Conservation (phyloP, 2,329 filamentous ascomycete species). For the Chalaropsis thielavioides region DNA sequence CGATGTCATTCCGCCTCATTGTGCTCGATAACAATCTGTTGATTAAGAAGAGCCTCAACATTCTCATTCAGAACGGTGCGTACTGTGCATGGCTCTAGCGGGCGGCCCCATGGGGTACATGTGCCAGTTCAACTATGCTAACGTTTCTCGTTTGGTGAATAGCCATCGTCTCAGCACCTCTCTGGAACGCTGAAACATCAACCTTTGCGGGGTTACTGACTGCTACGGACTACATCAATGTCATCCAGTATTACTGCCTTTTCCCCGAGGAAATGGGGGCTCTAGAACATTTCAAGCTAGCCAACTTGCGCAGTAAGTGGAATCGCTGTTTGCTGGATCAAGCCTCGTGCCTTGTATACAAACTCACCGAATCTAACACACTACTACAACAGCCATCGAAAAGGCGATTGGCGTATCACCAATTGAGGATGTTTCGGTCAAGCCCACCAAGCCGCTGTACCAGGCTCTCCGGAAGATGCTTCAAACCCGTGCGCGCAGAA, state of each 20-base stretch:
- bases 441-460: slow-evolving; percentile 79
- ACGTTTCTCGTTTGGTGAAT: background rate
- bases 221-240: slow-evolving; percentile 94
- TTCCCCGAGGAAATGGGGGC: slow-evolving; percentile 79
- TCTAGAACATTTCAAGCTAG: slow-evolving; percentile 86
- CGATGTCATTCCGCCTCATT: slow-evolving; percentile 88
- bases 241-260: slow-evolving; percentile 98
- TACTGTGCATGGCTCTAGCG: background rate
- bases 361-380: background rate
- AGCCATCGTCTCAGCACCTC: slow-evolving; percentile 94
- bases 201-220: slow-evolving; percentile 90
- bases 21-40: slow-evolving; percentile 88
- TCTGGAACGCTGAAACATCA: slow-evolving; percentile 90
- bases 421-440: slow-evolving; percentile 90
- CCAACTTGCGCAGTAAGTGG: slow-evolving; percentile 77
- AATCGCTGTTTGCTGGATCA: slow-evolving; percentile 29
- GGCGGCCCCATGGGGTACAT: no score
- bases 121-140: background rate
- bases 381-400: slow-evolving; percentile 64
- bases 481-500: slow-evolving; percentile 78
- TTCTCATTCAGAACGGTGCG: slow-evolving; percentile 83
- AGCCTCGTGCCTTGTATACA: background rate
- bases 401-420: slow-evolving; percentile 80
- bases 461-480: slow-evolving; percentile 93
- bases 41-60: slow-evolving; percentile 93